Percentiles rank a stretch among this genome's conserved stretches.
Evolutionary conservation across 2,329 filamentous ascomycete genomes (phyloP).

Genomic region (Aspergillus caelatus): DNA sequence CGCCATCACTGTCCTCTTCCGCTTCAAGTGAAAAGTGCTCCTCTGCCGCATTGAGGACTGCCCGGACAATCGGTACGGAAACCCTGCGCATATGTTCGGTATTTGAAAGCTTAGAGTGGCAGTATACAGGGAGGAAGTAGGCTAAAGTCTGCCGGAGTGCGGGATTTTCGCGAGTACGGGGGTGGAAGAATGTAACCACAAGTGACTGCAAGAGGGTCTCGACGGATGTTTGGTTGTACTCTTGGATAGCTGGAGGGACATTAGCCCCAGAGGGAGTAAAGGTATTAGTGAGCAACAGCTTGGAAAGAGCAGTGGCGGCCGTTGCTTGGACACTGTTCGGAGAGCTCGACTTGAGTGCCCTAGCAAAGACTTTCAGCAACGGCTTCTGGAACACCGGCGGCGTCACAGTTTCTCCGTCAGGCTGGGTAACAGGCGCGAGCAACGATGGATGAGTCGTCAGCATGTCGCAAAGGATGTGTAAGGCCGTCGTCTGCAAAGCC

Average conservation of each 20-base stretch:
- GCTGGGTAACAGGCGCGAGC: conserved; percentile 58
- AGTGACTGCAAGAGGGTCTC: conserved; percentile 80
- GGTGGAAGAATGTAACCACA: conserved; percentile 86
- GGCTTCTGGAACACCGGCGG: conserved; percentile 57
- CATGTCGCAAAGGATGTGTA: conserved; percentile 93
- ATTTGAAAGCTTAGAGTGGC: conserved; percentile 80
- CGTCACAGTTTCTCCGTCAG: conserved; percentile 53
- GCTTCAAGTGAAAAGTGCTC: conserved; percentile 71
- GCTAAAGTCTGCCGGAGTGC: conserved; percentile 82
- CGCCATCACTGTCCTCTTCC: conserved; percentile 73
- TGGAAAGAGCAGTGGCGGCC: conserved; percentile 79
- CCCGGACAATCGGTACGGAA: conserved; percentile 72
- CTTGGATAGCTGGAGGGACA: conserved; percentile 54
- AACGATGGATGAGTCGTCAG: conserved; percentile 84
- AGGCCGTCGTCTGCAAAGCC: conserved; percentile 81
- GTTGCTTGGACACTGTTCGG: conserved; percentile 76
- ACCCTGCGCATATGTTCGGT: conserved; percentile 78
- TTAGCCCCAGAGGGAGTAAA: conserved; percentile 57
- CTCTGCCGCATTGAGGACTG: conserved; percentile 61
- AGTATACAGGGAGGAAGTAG: conserved; percentile 95
- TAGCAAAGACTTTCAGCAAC: conserved; percentile 82
- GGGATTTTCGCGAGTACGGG: conserved; percentile 77
- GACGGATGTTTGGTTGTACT: conserved; percentile 59
- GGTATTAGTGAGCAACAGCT: conserved; percentile 79
- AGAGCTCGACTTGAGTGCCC: conserved; percentile 73